Evolutionary conservation across 1,284 basidiomycete genomes (phyloP), one percentile per base, ranked within the genome.

Genomic region (Melampsora allii-populina): DNA sequence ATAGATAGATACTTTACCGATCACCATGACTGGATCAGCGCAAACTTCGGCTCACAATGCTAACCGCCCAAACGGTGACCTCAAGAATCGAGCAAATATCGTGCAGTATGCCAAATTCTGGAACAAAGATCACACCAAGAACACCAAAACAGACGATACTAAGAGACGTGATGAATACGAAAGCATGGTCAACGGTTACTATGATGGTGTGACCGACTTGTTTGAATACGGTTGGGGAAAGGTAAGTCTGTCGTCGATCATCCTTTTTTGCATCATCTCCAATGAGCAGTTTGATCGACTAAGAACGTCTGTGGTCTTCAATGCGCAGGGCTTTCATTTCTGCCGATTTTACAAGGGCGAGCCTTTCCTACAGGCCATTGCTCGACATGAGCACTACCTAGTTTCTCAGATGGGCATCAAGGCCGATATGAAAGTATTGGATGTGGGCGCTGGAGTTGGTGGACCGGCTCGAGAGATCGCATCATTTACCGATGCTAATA

Each of bases 321-420:
- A n/a, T 24, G 87, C 87, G 6, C 85, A 89, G 76, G 94, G 90
- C 61, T 98, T 98, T 88, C 95, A 98, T 84, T 98, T 98, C 83
- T 96, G 92, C 72, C 92, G 96, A 53, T 98, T 96, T 86, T 75
- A 75, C 50, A 50, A 53, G 1, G 96, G 95, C 77, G 96, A 98
- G 83, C 87, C 88, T 0, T 98, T 98, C 82, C 83, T 84, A 77
- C 86, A 87, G 81, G 86, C 86, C 63, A 84, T 98, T 75, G 94
- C 95, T 21, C 90, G 96, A 68, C 95, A 98, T 81, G 95, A 99
- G 84, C 95, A 99, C 84, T 98, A 95, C 84, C 91, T 99, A 77
- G 89, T 94, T 14, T 84, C 88, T 6, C 87, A 91, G 81, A 93
- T 95, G 88, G 82, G 83, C 63, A 84, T 94, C 77, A 88, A 88